Conservation (phyloP, 2,329 filamentous ascomycete genomes). For the Ascochyta lentis region DNA sequence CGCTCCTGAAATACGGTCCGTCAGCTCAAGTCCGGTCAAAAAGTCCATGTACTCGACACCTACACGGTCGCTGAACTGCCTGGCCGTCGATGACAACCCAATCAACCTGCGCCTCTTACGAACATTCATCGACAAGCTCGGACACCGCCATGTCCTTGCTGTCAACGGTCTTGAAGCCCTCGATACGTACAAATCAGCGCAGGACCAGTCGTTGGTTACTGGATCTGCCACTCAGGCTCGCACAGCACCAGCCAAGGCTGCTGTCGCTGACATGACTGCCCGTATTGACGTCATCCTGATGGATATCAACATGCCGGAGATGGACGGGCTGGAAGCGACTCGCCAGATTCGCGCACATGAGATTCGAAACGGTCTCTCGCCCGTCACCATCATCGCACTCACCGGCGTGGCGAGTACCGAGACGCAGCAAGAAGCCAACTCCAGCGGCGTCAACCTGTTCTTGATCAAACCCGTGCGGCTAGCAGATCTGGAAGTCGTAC, state of each 20-base stretch:
- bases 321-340: constrained; percentile 51
- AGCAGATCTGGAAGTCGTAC: constrained; percentile 52
- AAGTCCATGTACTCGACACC: constrained; percentile 25
- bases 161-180: constrained; percentile 49
- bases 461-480: constrained; percentile 61
- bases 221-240: constrained; percentile 10
- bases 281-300: constrained; percentile 44
- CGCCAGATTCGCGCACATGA: constrained; percentile 55
- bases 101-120: constrained; percentile 49
- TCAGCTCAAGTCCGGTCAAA: constrained; percentile 24
- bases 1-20: constrained; percentile 41
- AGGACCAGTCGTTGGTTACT: constrained; percentile 3
- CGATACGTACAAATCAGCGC: constrained; percentile 35
- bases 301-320: constrained; percentile 49
- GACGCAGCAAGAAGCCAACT: constrained; percentile 59
- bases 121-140: constrained; percentile 46
- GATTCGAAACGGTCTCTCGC: constrained; percentile 49
- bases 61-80: constrained; percentile 36
- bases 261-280: constrained; percentile 3
- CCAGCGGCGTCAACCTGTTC: constrained; percentile 62
- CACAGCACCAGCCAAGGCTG: constrained; percentile 6
- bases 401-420: constrained; percentile 60
- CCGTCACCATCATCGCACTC: constrained; percentile 59
- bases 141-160: constrained; percentile 42
- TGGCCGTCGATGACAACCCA: constrained; percentile 51